These are phyloP conservation scores for Cystofilobasidium macerans DNA, from an alignment of 768 basidiomycete species.

Conservation along the genomic window DNA sequence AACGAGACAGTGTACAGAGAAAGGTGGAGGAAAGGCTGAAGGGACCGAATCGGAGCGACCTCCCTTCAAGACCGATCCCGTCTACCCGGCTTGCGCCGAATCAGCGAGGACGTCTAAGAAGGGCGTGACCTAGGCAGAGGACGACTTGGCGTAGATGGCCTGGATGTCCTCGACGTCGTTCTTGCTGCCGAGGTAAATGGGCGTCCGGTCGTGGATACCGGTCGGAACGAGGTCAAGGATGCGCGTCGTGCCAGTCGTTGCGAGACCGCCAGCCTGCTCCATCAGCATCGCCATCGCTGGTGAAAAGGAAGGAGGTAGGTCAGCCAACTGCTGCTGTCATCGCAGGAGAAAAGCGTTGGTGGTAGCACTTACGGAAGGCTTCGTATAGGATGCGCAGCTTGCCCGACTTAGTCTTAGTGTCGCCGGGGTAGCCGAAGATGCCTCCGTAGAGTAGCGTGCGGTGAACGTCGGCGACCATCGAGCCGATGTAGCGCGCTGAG, in stretches of 20 bases:
- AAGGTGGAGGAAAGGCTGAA: no score
- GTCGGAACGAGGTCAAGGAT: slow-evolving; percentile 85
- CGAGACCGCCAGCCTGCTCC: slow-evolving; percentile 79
- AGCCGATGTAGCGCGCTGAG: slow-evolving; percentile 64
- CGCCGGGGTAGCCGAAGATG: slow-evolving; percentile 91
- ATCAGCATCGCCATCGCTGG: slow-evolving; percentile 29
- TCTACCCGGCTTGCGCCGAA: no score
- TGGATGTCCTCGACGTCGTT: slow-evolving; percentile 73
- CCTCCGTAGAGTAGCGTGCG: slow-evolving; percentile 93
- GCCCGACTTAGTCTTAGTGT: slow-evolving; percentile 93
- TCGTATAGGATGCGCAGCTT: slow-evolving; percentile 93
- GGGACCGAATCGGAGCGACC: no score
- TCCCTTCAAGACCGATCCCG: no score
- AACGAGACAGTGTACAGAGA: no score
- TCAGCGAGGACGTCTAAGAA: no score
- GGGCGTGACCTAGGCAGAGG: no score
- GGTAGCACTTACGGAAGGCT: slow-evolving; percentile 53
- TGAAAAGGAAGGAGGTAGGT: slow-evolving; percentile 28
- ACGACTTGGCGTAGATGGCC: slow-evolving; percentile 3
- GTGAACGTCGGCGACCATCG: slow-evolving; percentile 62
- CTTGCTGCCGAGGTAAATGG: slow-evolving; percentile 84
- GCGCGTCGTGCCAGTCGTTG: slow-evolving; percentile 86
- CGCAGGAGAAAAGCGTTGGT: neutral
- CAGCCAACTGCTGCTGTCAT: slow-evolving; percentile 30
- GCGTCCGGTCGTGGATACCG: slow-evolving; percentile 77